Evolutionary conservation across 805 yeast species (phyloP), one percentile per base, ranked within the genome.

Genomic region (Cyberlindnera xylosilytica): DNA sequence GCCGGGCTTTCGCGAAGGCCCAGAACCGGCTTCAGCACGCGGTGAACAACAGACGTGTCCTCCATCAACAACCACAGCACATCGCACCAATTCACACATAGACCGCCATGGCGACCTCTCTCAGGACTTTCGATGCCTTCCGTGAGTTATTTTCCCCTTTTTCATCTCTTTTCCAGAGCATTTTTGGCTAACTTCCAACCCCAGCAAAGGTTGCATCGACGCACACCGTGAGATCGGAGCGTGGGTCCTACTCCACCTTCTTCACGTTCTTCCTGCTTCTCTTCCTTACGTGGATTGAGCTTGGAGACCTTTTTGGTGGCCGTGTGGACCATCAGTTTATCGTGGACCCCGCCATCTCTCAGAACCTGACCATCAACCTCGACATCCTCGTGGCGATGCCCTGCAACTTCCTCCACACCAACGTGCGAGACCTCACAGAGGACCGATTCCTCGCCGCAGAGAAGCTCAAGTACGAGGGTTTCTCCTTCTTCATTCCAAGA

Each of bases 281-380:
- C 13, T 77, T 88, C 56, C 68, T 90, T 28, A 62, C 87, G 6
- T 91, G 95, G 87, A 77, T 87, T 12, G 95, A 90, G 58, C 64
- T 89, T 22, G 96, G 97, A 7, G 83, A 85, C 12, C 87, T 74
- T 59, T 69, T 90, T 43, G 96, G 93, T 41, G 97, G 97, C 3
- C 74, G 73, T 43, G 74, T 84, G 7, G 88, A 82, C 54, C 85
- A 83, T 51, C 86, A 82, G 52, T 93, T 87, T 61, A 68, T 73
- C 3, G 95, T 93, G 4, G 95, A 87, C 55, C 69, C 72, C 27
- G 66, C 68, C 4, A 64, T 87, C 13, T 65, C 63, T n/a, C 76
- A 75, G 43, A 74, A 74, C 26, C 73, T 89, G 42, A 74, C 73
- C 34, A 72, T 93, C 36, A 90, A 93, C 58, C 36, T 93, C 44